Base-by-base conservation (phyloP, 2,329 filamentous ascomycete genomes). In the Balansia obtecta region DNA sequence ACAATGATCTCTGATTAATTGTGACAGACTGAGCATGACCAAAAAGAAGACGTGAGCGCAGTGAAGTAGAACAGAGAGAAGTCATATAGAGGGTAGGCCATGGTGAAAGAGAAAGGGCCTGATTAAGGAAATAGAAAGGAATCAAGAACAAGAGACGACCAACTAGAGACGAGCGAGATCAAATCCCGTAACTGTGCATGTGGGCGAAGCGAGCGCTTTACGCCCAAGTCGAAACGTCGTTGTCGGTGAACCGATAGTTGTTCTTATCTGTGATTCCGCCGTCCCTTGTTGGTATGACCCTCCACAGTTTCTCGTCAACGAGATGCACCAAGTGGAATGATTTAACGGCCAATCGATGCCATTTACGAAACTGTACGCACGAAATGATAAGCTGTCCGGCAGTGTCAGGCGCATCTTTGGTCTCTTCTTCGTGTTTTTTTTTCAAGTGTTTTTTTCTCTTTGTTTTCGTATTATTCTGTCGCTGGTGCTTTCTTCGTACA, bases 231-330 rank as follows among this genome's bases (percentile, higher is more conserved):
- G 43, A 50, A 32, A 45, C 37, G 38, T 48, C 51, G 55, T 54
- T 50, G 54, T 56, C 54, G 56, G 3, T 4, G 6, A 27, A 27
- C 22, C 6, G 22, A 6, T 27, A 27, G 22, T 27, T 37, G 15
- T 43, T 40, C 45, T 38, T n/a, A 43, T 12, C 9, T 46, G 41
- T 45, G n/a, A 43, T 50, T 49, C 41, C 42, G 47, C 48, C 34
- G 48, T 41, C 27, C 43, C 33, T 37, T 48, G 41, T n/a, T 43
- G 18, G 33, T 51, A 40, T 46, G 46, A 42, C 22, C 50, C 27
- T 48, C 42, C 41, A 45, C 45, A 43, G 49, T 42, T 49, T 56
- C 52, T 56, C 52, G 54, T 58, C 54, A 55, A 56, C 52, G 51
- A 57, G 53, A 51, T 41, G 33, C n/a, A 30, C 22, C 30, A 33